A percentile compares a stretch with the other conserved stretches of the same genome.
Evolutionary conservation across 257 asterid species (phyloP).

Genomic region (Verbascum thapsus): DNA sequence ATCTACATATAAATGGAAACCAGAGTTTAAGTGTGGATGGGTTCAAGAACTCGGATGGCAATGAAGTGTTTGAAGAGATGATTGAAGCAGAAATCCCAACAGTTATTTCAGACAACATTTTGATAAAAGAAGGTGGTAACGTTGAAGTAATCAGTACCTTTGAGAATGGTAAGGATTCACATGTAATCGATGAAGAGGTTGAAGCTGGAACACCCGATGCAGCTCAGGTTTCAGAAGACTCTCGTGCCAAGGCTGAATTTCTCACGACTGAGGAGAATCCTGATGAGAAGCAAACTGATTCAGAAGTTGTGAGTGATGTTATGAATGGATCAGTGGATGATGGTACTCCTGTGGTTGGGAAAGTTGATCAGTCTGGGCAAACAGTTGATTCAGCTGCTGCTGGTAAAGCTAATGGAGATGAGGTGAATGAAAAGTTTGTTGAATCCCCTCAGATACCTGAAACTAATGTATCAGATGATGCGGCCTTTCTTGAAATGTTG

Average conservation of each 20-base stretch:
- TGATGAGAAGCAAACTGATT: constrained; percentile 30
- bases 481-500: constrained; percentile 39
- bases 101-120: constrained; percentile 30
- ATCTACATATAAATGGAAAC: constrained; percentile 33
- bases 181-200: constrained; percentile 38
- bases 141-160: constrained; percentile 33
- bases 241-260: constrained; percentile 32
- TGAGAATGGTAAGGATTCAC: constrained; percentile 35
- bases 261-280: constrained; percentile 22
- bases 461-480: constrained; percentile 36
- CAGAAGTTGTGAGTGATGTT: constrained; percentile 31
- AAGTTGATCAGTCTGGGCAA: constrained; percentile 34
- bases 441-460: too few relatives aligned
- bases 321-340: constrained; percentile 36
- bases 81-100: constrained; percentile 38
- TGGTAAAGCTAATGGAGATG: constrained; percentile 40
- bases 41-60: constrained; percentile 43
- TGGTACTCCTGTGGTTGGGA: constrained; percentile 35
- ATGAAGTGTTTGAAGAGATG: constrained; percentile 60
- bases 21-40: constrained; percentile 38
- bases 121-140: constrained; percentile 21
- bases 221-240: constrained; percentile 31
- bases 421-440: constrained; percentile 30
- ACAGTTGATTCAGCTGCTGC: constrained; percentile 34
- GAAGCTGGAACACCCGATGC: constrained; percentile 43